Evolutionary conservation across 208 protist species (phyloP).

Genomic region (Crithidia fasciculata): DNA sequence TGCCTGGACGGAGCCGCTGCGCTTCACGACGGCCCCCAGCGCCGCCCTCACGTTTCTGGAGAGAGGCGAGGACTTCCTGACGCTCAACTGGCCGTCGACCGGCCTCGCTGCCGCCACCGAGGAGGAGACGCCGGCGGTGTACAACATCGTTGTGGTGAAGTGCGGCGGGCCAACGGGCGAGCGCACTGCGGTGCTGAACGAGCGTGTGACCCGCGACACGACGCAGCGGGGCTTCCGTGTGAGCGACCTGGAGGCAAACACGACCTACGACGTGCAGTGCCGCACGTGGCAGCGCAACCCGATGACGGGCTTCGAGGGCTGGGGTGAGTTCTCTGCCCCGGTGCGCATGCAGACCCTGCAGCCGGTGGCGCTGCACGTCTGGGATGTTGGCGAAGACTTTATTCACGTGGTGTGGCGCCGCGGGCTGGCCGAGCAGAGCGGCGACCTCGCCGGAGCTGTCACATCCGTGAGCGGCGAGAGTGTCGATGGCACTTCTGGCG

Average conservation of each 20-base stretch:
- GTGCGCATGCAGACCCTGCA: constrained; percentile 75
- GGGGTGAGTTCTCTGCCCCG: constrained; percentile 81
- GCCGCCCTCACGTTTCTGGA: constrained; percentile 65
- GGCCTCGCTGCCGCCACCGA: constrained; percentile 1
- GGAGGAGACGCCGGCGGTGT: constrained; percentile 18
- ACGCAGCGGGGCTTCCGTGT: constrained; percentile 76
- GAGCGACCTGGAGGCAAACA: constrained; percentile 64
- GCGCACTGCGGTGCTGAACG: constrained; percentile 55
- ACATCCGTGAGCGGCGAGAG: not conserved
- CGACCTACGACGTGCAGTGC: constrained; percentile 78
- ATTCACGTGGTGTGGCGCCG: constrained; percentile 82
- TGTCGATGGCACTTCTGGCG: not conserved
- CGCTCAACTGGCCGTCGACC: constrained; percentile 58
- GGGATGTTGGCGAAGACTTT: constrained; percentile 92
- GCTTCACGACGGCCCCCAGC: constrained; percentile 58
- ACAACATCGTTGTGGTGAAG: constrained; percentile 65
- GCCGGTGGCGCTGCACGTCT: constrained; percentile 72
- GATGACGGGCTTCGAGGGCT: constrained; percentile 72
- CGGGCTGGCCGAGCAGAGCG: constrained; percentile 42
- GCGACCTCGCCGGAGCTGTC: not conserved
- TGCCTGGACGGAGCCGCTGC: constrained; percentile 76
- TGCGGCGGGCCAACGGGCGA: constrained; percentile 36
- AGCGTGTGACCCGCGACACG: constrained; percentile 45
- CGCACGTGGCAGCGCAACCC: constrained; percentile 79
- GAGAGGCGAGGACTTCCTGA: constrained; percentile 91